A percentile compares a stretch with the other conserved stretches of the same genome.
phyloP scores from a whole-genome alignment of 2,329 filamentous ascomycete species.

The Aureobasidium sp. region DNA sequence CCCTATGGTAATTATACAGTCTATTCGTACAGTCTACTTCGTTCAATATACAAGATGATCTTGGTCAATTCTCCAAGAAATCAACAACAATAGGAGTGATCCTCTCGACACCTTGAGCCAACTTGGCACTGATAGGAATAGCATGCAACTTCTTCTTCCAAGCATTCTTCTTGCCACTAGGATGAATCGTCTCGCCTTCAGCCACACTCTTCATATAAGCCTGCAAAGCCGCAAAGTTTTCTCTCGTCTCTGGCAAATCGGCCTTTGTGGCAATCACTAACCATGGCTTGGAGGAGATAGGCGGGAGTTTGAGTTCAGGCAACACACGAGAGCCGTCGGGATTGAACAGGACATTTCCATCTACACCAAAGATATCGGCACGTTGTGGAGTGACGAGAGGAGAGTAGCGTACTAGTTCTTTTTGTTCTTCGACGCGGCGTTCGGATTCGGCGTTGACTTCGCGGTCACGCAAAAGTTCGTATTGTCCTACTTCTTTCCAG shows the following conservation, averaged over 20 bases:
- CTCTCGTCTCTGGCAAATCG: conserved; percentile 80
- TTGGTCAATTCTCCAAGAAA: conserved; percentile 61
- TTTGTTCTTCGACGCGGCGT: conserved; percentile 58
- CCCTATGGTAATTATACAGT: too few relatives aligned
- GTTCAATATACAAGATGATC: neutral
- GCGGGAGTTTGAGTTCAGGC: conserved; percentile 59
- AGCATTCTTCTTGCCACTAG: conserved; percentile 71
- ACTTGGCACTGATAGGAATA: conserved; percentile 91
- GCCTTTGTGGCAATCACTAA: conserved; percentile 96
- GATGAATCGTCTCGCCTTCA: conserved; percentile 71
- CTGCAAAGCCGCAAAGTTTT: conserved; percentile 77
- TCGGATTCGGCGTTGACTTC: conserved; percentile 72
- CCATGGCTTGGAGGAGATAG: conserved; percentile 96
- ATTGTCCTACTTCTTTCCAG: conserved; percentile 92
- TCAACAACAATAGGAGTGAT: conserved; percentile 79
- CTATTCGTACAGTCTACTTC: neutral
- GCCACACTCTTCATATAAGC: conserved; percentile 75
- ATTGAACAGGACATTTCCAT: conserved; percentile 29
- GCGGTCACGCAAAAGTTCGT: conserved; percentile 82
- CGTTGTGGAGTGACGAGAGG: neutral
- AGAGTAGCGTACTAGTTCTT: conserved; percentile 44
- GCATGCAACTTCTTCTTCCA: conserved; percentile 65
- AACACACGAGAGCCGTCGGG: conserved; percentile 35
- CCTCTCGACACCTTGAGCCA: conserved; percentile 81
- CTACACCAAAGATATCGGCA: conserved; percentile 21